Evolutionary conservation across 164 flowering plant species (phyloP).

Genomic region (Vitis vinifera): DNA sequence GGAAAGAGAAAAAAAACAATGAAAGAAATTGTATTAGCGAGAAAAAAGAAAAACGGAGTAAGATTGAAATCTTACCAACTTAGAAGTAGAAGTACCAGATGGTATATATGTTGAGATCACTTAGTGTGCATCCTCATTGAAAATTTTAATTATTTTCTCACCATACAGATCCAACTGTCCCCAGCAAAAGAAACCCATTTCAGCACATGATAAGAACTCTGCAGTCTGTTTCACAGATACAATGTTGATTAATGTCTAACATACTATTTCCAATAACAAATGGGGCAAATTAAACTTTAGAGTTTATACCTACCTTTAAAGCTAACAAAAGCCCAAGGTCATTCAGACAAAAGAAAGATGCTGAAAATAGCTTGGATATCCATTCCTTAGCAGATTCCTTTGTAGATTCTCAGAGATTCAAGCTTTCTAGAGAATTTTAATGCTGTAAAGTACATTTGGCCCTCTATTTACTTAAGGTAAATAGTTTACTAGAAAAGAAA

Average conservation of each 20-base stretch:
- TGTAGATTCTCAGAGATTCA: conserved; percentile 25
- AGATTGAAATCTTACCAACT: background rate
- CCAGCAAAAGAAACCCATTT: conserved; percentile 44
- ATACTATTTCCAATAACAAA: background rate
- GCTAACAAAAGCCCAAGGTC: conserved; percentile 85
- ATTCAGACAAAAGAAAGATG: conserved; percentile 50
- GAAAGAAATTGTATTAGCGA: background rate
- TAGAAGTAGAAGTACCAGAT: conserved; percentile 38
- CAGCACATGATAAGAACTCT: conserved; percentile 33
- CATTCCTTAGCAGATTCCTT: conserved; percentile 36
- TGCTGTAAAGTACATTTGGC: conserved; percentile 34
- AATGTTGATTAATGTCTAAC: background rate
- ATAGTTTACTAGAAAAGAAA: background rate
- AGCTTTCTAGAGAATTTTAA: conserved; percentile 15
- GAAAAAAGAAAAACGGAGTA: background rate
- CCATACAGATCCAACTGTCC: conserved; percentile 32
- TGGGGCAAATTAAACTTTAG: background rate
- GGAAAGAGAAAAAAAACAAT: conserved; percentile 5
- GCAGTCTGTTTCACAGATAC: conserved; percentile 57
- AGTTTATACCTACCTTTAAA: conserved; percentile 42
- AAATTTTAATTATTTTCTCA: conserved; percentile 40
- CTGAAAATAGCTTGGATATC: conserved; percentile 36
- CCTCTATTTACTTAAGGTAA: background rate
- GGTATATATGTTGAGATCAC: conserved; percentile 35
- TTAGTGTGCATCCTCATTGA: conserved; percentile 43